Conservation (phyloP, 179 eudicot genomes). For the Silene noctiflora region DNA sequence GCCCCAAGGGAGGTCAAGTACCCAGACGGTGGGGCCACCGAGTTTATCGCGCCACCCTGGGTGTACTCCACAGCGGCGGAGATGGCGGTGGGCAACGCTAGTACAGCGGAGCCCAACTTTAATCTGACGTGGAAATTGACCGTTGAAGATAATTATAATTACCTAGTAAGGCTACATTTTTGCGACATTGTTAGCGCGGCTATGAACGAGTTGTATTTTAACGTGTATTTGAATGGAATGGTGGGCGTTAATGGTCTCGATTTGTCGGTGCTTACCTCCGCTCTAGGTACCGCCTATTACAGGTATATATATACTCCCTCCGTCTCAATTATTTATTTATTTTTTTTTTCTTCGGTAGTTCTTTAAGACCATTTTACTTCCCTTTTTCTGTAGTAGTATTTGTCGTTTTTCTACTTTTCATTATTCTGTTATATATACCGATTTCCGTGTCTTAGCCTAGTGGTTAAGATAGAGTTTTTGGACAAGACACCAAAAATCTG, state of each 20-base stretch:
- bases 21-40: slow-evolving; percentile 60
- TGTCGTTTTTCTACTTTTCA: too few relatives aligned
- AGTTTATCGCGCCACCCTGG: slow-evolving; percentile 55
- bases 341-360: too few relatives aligned
- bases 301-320: slow-evolving; percentile 10
- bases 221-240: slow-evolving; percentile 61
- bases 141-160: slow-evolving; percentile 65
- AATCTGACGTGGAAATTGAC: slow-evolving; percentile 78
- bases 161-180: slow-evolving; percentile 73
- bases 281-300: slow-evolving; percentile 66
- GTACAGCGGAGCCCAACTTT: slow-evolving; percentile 42
- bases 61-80: slow-evolving; percentile 64
- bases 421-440: too few relatives aligned
- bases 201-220: slow-evolving; percentile 68
- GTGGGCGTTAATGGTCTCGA: slow-evolving; percentile 58
- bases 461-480: too few relatives aligned
- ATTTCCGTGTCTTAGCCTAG: too few relatives aligned
- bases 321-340: too few relatives aligned
- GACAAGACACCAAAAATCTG: too few relatives aligned
- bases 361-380: too few relatives aligned
- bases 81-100: slow-evolving; percentile 54
- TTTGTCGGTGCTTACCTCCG: slow-evolving; percentile 56
- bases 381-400: too few relatives aligned
- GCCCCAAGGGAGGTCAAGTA: slow-evolving; percentile 42
- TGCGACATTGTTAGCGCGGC: slow-evolving; percentile 74